phyloP scores from a whole-genome alignment of 2,329 filamentous ascomycete species.

The Blastomyces gilchristii region DNA sequence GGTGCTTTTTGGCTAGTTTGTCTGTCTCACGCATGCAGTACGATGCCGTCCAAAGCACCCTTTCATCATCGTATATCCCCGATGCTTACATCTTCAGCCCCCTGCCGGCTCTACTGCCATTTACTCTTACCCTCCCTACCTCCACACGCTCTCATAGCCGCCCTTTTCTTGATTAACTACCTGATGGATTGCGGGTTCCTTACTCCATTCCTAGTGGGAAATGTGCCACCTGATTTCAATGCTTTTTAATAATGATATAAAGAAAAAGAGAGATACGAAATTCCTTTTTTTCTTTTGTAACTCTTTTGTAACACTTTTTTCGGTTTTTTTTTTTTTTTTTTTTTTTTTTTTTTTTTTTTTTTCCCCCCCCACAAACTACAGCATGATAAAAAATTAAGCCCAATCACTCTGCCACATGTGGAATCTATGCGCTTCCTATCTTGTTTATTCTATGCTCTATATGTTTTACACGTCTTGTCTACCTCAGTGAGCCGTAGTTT shows the following conservation, averaged over 20 bases:
- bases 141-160: not conserved
- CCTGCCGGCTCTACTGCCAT: not conserved
- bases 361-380: not conserved
- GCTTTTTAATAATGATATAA: not conserved
- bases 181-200: not conserved
- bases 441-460: not conserved
- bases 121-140: not conserved
- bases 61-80: not conserved
- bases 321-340: no score
- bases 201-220: not conserved
- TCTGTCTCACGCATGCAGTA: not conserved
- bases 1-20: not conserved
- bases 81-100: not conserved
- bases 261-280: not conserved
- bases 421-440: not conserved
- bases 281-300: not conserved
- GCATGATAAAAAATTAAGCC: not conserved
- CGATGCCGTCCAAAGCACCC: not conserved
- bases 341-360: not conserved
- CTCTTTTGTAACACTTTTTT: no score
- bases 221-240: conserved; percentile 3
- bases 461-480: not conserved
- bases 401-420: not conserved
- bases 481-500: no score
- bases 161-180: not conserved